phyloP scores from a whole-genome alignment of 73 alveolate species.

The Loxodes magnus region DNA sequence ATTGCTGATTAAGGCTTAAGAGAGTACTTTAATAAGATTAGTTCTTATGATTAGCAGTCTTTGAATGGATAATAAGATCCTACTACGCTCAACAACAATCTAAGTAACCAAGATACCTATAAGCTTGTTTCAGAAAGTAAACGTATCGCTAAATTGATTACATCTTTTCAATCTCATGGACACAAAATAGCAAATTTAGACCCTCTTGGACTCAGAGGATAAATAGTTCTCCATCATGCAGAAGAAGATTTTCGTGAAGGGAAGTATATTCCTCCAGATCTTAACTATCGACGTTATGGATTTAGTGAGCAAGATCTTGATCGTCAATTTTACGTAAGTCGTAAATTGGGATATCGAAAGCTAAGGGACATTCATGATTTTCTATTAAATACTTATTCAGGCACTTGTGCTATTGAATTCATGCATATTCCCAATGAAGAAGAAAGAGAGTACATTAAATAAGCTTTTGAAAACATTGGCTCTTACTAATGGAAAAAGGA shows the following conservation, averaged over 20 bases:
- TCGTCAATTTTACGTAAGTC: constrained; percentile 55
- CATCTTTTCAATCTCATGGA: constrained; percentile 56
- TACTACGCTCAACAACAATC: no score
- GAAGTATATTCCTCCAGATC: constrained; percentile 5
- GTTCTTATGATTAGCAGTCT: no score
- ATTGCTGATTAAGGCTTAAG: no score
- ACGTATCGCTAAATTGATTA: no score
- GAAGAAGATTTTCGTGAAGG: no score
- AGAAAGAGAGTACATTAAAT: constrained; percentile 76
- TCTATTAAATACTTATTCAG: constrained; percentile 56
- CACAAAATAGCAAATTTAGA: constrained; percentile 69
- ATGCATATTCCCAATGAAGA: constrained; percentile 67
- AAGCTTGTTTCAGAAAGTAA: no score
- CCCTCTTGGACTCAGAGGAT: constrained; percentile 37
- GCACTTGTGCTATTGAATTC: constrained; percentile 60
- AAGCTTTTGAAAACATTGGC: constrained; percentile 46
- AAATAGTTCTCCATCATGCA: background rate
- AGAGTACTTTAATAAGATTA: no score
- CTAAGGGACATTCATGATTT: constrained; percentile 57
- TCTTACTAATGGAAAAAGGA: constrained; percentile 40
- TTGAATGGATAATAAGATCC: no score
- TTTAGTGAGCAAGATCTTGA: constrained; percentile 66
- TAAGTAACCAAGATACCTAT: no score
- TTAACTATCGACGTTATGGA: constrained; percentile 7
- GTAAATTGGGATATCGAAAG: constrained; percentile 42